A percentile compares a stretch with the other conserved stretches of the same genome.
Evolutionary conservation across 176 grass and related monocot genomes (phyloP).

Genomic region (Carex kokanica): DNA sequence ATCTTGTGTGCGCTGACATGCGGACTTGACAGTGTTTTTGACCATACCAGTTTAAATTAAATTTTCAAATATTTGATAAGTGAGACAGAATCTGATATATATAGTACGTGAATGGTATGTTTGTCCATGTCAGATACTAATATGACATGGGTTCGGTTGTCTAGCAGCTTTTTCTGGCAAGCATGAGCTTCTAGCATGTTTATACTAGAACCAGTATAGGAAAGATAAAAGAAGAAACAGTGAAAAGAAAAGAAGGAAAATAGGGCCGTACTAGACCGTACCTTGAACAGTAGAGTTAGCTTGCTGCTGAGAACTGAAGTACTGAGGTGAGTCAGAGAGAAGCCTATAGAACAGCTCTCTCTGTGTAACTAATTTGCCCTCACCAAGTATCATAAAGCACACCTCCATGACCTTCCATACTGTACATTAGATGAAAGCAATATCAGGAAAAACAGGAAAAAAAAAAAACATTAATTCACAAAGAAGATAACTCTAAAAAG

Average conservation of each 20-base stretch:
- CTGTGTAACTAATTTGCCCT: conserved; percentile 73
- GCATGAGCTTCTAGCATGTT: not conserved
- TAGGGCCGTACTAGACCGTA: not conserved
- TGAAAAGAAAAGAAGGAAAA: not conserved
- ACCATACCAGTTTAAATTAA: not conserved
- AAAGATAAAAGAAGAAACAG: not conserved
- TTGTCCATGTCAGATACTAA: not conserved
- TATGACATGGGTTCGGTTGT: not conserved
- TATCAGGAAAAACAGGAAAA: not conserved
- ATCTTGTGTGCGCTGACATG: not conserved
- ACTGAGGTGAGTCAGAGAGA: conserved; percentile 55
- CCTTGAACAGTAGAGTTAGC: conserved; percentile 71
- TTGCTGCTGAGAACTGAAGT: conserved; percentile 69
- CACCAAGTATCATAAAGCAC: conserved; percentile 68
- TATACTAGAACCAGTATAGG: not conserved
- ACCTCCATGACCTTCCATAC: conserved; percentile 94
- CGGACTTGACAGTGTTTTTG: not conserved
- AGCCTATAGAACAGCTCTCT: conserved; percentile 88
- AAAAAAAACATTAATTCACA: not conserved
- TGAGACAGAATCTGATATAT: not conserved
- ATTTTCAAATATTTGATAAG: not conserved
- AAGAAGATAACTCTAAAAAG: not conserved
- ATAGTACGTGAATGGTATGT: not conserved
- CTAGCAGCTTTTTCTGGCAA: not conserved
- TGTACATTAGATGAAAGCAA: conserved; percentile 22